Evolutionary conservation across 495 filamentous ascomycete species (phyloP).

Genomic region (Hypoxylon intermedium): DNA sequence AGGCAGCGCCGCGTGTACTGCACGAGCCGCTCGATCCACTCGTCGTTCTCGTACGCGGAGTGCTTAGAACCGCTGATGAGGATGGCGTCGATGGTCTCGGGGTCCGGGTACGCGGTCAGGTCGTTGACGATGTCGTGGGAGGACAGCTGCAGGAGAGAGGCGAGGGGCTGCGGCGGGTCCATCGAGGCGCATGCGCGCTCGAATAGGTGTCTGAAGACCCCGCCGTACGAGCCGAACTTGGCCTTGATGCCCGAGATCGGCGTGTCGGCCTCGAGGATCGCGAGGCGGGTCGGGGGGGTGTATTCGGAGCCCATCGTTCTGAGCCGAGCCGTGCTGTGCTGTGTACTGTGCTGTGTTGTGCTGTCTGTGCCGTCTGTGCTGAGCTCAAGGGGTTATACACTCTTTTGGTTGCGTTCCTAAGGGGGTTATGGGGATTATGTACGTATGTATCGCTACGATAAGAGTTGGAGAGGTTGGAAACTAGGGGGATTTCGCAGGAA

Average conservation of each 20-base stretch:
- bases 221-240: constrained; percentile 75
- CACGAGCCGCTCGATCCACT: constrained; percentile 80
- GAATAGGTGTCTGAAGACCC: constrained; percentile 73
- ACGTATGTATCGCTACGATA: neutral
- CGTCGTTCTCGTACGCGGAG: constrained; percentile 64
- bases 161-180: constrained; percentile 34
- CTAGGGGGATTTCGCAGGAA: too few relatives aligned
- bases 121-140: constrained; percentile 71
- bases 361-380: too few relatives aligned
- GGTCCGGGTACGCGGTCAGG: constrained; percentile 65
- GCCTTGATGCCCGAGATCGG: constrained; percentile 62
- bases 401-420: too few relatives aligned
- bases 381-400: too few relatives aligned
- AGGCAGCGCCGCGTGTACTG: constrained; percentile 69
- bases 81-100: constrained; percentile 80
- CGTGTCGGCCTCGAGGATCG: constrained; percentile 83
- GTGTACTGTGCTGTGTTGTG: too few relatives aligned
- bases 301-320: constrained; percentile 39
- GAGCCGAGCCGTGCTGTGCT: too few relatives aligned
- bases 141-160: constrained; percentile 63
- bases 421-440: too few relatives aligned
- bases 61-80: constrained; percentile 76
- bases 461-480: too few relatives aligned
- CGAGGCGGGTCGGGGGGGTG: constrained; percentile 70
- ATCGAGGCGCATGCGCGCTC: constrained; percentile 45